Evolutionary conservation across 257 asterid genomes (phyloP).

Genomic region (Nicotiana obtusifolia): DNA sequence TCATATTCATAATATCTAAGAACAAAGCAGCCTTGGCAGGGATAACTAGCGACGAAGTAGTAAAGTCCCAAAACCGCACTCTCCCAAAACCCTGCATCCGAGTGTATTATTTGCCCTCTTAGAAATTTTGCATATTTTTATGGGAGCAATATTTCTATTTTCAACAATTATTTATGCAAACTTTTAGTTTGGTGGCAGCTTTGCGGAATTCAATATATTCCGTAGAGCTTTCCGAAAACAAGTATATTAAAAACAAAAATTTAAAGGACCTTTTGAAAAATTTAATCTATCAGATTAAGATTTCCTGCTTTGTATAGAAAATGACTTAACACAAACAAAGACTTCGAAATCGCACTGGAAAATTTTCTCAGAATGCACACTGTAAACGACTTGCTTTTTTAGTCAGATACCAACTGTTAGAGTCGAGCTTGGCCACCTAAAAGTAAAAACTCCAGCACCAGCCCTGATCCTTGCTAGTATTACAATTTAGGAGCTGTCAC

Average conservation of each 20-base stretch:
- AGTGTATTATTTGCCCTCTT: neutral
- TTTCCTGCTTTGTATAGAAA: neutral
- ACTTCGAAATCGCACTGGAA: neutral
- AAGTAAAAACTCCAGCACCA: neutral
- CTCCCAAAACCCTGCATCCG: neutral
- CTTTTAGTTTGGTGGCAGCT: neutral
- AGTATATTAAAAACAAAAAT: too few relatives aligned
- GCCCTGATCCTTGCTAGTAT: neutral
- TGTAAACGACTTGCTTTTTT: neutral
- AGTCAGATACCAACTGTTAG: neutral
- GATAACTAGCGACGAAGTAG: neutral
- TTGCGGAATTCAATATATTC: neutral
- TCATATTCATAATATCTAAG: neutral
- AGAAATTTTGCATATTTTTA: neutral
- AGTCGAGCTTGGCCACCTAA: neutral
- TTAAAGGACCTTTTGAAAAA: too few relatives aligned
- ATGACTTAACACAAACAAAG: neutral
- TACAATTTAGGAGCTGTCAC: too few relatives aligned
- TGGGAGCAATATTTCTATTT: neutral
- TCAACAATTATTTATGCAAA: neutral
- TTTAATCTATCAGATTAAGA: neutral
- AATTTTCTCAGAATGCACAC: neutral
- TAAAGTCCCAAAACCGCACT: neutral
- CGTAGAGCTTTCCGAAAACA: neutral
- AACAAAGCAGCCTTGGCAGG: neutral